Base-by-base conservation (phyloP, 2,329 filamentous ascomycete species). In the Fusarium palustre region DNA sequence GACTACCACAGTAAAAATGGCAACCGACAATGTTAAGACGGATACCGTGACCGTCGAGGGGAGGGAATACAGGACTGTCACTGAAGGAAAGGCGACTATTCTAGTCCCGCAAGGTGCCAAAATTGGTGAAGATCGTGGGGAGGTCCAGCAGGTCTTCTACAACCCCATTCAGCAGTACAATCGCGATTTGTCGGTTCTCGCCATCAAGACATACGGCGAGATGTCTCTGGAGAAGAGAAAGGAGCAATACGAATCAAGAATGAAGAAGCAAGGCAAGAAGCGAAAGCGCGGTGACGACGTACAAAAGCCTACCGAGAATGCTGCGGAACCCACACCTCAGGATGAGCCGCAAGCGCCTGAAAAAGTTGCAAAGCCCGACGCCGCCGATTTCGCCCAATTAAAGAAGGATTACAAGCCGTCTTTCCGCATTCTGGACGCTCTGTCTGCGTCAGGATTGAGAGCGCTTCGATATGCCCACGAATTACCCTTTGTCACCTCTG, bases 101-200 rank as follows among this genome's bases (percentile, higher is more conserved):
- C 77, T 88, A 43, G 84, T 86, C 20, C 87, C 85, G 11, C 81
- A 83, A 46, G 79, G 80, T 9, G 78, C 80, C 24, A 82, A 79
- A 73, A 78, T 80, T 59, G 77, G 78, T 9, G 79, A 84, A 59
- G 86, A 88, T 74, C 82, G 86, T 62, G 86, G 90, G 53, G 85
- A 88, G 72, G 84, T 89, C 39, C 87, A 90, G 72, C 91, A 95
- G 74, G 97, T 99, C 58, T 99, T 99, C 77, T 99, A 99, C 86
- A 99, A 99, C 74, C 95, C 96, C 0, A 97, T 99, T 56, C 96
- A 99, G 78, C 96, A 99, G 78, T 99, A 98, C 85, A 99, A 99
- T 80, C 91, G 97, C 47, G 96, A 99, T 77, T 81, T 99, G 70
- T 97, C 93, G 64, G 93, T 97, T 28, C 86, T 99, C 16, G 93